These are phyloP conservation scores for Trametes coccinea DNA, from an alignment of 768 basidiomycete species.

Conservation along the genomic window DNA sequence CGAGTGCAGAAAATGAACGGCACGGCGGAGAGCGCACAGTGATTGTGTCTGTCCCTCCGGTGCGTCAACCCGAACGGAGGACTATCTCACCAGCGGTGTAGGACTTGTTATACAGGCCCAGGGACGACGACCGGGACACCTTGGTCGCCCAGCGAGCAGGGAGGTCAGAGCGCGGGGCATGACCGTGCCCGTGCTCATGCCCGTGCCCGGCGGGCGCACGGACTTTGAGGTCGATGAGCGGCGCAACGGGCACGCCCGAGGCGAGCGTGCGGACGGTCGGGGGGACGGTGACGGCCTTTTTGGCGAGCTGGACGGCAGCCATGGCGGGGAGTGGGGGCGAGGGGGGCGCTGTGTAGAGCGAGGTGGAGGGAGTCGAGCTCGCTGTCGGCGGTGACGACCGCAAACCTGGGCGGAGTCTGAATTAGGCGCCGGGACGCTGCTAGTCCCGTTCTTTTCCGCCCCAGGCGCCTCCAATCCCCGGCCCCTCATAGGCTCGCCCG, in stretches of 20 bases:
- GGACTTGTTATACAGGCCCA: slow-evolving; percentile 66
- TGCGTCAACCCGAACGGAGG: not conserved
- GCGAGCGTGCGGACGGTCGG: slow-evolving; percentile 81
- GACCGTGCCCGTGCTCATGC: slow-evolving; percentile 54
- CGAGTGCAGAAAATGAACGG: not conserved
- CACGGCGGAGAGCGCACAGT: not conserved
- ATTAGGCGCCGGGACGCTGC: slow-evolving; percentile 16
- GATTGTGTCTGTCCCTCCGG: not conserved
- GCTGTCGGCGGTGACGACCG: slow-evolving; percentile 26
- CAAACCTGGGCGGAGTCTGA: slow-evolving; percentile 26
- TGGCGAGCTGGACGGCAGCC: slow-evolving; percentile 71
- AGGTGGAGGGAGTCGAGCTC: slow-evolving; percentile 25
- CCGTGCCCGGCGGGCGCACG: slow-evolving; percentile 59
- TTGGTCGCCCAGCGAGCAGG: slow-evolving; percentile 67
- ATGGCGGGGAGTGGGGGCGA: slow-evolving; percentile 39
- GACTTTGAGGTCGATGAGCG: slow-evolving; percentile 71
- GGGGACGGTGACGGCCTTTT: slow-evolving; percentile 79
- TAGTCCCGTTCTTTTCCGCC: slow-evolving; percentile 24
- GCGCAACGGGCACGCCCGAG: slow-evolving; percentile 76
- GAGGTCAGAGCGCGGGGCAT: slow-evolving; percentile 56
- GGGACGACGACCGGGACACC: slow-evolving; percentile 45
- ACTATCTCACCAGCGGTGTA: slow-evolving; percentile 56
- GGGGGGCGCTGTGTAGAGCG: slow-evolving; percentile 4
- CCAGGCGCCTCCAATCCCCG: slow-evolving; percentile 11
- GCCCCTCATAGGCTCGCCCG: slow-evolving; percentile 4